phyloP scores from a whole-genome alignment of 768 basidiomycete species.

The Termitomyces sp. region DNA sequence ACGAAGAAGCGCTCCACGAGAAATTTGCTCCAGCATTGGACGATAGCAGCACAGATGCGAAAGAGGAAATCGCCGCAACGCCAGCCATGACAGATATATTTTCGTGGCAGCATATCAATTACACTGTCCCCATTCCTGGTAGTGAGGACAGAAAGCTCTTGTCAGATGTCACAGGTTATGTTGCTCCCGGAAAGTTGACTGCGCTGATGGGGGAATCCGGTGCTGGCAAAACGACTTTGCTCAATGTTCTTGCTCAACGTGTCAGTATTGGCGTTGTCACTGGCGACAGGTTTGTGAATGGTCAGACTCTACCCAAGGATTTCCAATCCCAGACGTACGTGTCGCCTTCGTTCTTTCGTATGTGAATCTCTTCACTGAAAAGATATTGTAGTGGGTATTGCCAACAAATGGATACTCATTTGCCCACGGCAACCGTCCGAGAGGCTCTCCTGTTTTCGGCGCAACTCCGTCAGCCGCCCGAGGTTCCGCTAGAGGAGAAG shows the following conservation, averaged over 20 bases:
- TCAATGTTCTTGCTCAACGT: constrained; percentile 39
- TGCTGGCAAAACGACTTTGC: constrained; percentile 36
- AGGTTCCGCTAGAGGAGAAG: constrained; percentile 66
- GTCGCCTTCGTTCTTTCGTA: not conserved
- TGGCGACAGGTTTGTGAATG: constrained; percentile 38
- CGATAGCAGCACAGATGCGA: constrained; percentile 13
- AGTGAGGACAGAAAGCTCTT: constrained; percentile 47
- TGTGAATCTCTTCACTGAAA: not conserved
- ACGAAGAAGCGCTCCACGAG: constrained; percentile 31
- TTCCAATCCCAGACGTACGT: constrained; percentile 46
- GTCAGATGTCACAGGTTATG: constrained; percentile 73
- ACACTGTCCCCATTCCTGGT: constrained; percentile 46
- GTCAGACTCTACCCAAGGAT: constrained; percentile 33
- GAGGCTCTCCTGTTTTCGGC: constrained; percentile 82
- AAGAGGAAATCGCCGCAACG: constrained; percentile 31
- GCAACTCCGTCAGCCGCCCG: constrained; percentile 66
- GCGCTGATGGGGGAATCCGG: constrained; percentile 55
- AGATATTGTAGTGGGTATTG: constrained; percentile 51
- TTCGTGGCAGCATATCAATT: constrained; percentile 63
- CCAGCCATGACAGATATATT: constrained; percentile 43
- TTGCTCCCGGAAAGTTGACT: constrained; percentile 67
- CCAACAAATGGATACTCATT: constrained; percentile 82
- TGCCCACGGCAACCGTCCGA: constrained; percentile 68
- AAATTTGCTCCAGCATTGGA: constrained; percentile 14
- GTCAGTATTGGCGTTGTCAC: constrained; percentile 28